Evolutionary conservation across 1,284 basidiomycete genomes (phyloP).

Genomic region (Heterobasidion irregulare): DNA sequence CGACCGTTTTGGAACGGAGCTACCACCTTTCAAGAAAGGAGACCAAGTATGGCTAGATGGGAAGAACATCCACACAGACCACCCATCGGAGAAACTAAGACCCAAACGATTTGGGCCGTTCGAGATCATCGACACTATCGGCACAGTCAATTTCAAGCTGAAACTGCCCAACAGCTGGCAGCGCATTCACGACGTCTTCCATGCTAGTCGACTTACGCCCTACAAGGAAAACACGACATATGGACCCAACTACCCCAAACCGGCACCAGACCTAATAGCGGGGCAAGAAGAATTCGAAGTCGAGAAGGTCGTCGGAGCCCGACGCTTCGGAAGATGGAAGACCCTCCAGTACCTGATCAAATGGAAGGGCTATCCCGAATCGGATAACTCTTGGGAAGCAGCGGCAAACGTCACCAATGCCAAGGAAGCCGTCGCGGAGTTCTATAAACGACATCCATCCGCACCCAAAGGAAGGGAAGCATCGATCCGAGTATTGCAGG

Average conservation of each 20-base stretch:
- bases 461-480: no score
- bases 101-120: not conserved
- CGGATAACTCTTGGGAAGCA: not conserved
- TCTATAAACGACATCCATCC: no score
- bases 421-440: not conserved
- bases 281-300: not conserved
- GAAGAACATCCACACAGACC: not conserved
- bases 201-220: not conserved
- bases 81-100: not conserved
- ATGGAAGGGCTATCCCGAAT: not conserved
- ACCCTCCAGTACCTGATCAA: not conserved
- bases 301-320: not conserved
- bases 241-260: not conserved
- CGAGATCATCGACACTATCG: not conserved
- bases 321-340: constrained; percentile 15
- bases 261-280: not conserved
- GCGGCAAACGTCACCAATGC: not conserved
- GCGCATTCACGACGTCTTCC: not conserved
- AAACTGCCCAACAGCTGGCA: not conserved
- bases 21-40: not conserved
- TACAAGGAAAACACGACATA: not conserved
- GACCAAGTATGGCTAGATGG: not conserved
- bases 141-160: not conserved
- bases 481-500: no score
- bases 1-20: no score